phyloP scores from a whole-genome alignment of 2,329 filamentous ascomycete species.

The Cordyceps farinosa region DNA sequence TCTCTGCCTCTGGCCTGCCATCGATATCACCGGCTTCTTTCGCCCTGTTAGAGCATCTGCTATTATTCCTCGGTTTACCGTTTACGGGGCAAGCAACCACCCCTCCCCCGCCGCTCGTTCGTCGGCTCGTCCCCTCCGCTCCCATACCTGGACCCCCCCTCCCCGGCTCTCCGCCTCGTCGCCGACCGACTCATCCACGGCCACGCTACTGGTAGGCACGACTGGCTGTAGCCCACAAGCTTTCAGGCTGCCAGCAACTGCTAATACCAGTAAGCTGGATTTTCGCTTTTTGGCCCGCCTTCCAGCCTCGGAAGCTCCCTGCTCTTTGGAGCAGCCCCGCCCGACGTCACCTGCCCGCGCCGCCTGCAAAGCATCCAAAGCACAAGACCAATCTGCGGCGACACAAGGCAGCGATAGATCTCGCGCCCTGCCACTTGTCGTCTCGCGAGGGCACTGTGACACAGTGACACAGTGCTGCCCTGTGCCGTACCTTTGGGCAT shows the following conservation, averaged over 20 bases:
- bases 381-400: background rate
- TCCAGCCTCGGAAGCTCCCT: background rate
- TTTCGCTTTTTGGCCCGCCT: background rate
- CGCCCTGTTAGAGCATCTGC: background rate
- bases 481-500: background rate
- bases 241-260: background rate
- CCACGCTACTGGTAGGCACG: too few relatives aligned
- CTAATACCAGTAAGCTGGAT: background rate
- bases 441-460: slow-evolving; percentile 1
- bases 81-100: background rate
- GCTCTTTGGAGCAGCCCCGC: background rate
- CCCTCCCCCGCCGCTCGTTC: background rate
- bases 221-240: background rate
- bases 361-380: slow-evolving; percentile 2
- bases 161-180: background rate
- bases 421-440: slow-evolving; percentile 3
- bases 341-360: slow-evolving; percentile 5
- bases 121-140: background rate
- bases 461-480: background rate
- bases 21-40: background rate
- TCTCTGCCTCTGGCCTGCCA: background rate
- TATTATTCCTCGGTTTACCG: background rate
- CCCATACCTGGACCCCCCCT: background rate
- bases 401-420: background rate
- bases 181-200: background rate